Evolutionary conservation across 1,284 basidiomycete genomes (phyloP).

Genomic region (Porodaedalea pini): DNA sequence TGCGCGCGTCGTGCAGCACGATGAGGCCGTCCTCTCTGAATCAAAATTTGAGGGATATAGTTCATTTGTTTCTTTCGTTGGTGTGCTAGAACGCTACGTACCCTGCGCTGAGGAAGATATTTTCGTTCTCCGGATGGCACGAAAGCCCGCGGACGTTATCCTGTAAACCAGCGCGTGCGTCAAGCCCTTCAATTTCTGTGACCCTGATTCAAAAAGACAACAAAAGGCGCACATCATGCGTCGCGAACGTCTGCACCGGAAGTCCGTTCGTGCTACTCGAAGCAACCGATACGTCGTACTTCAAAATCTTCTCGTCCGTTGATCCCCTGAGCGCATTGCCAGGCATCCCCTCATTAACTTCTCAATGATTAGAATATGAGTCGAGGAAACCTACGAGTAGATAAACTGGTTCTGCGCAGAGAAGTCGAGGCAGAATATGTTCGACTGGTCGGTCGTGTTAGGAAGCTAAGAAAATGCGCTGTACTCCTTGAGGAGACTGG

Average conservation of each 20-base stretch:
- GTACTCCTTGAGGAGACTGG: background rate
- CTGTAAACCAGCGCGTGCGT: slow-evolving; percentile 33
- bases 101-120: slow-evolving; percentile 66
- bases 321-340: slow-evolving; percentile 47
- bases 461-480: background rate
- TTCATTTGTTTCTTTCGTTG: too few relatives aligned
- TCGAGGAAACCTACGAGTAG: slow-evolving; percentile 49
- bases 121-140: slow-evolving; percentile 60
- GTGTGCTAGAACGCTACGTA: too few relatives aligned
- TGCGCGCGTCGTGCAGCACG: slow-evolving; percentile 52
- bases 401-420: slow-evolving; percentile 59
- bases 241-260: slow-evolving; percentile 24
- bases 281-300: slow-evolving; percentile 48
- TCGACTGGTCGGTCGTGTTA: slow-evolving; percentile 39
- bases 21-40: slow-evolving; percentile 67
- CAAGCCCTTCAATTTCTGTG: background rate
- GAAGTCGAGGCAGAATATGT: slow-evolving; percentile 67
- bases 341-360: too few relatives aligned
- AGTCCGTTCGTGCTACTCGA: slow-evolving; percentile 25
- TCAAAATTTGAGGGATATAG: too few relatives aligned
- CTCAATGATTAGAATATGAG: too few relatives aligned
- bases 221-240: slow-evolving; percentile 33
- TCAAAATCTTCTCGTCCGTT: slow-evolving; percentile 52
- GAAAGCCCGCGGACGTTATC: slow-evolving; percentile 60
- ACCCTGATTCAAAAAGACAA: slow-evolving; percentile 18